A percentile compares a stretch with the other conserved stretches of the same genome.
These are phyloP conservation scores for Claviceps capensis DNA, from an alignment of 2,329 filamentous ascomycete species.

Conservation along the genomic window DNA sequence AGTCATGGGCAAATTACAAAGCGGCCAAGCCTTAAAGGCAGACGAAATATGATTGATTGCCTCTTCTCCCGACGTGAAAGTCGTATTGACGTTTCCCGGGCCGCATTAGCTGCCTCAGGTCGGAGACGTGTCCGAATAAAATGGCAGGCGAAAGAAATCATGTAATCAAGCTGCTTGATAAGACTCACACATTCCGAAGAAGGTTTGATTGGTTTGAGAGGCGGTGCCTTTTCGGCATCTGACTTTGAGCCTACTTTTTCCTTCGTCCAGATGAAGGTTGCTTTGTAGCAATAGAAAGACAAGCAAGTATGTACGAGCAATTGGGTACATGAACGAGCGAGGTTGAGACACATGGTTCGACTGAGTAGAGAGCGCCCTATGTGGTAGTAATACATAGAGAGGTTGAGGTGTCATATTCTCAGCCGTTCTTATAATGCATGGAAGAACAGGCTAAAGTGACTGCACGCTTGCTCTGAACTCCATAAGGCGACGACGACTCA, in stretches of 20 bases:
- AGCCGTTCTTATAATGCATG: too few species aligned
- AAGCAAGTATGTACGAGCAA: background rate
- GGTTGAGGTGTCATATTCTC: too few species aligned
- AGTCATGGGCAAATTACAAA: background rate
- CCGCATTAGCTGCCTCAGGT: background rate
- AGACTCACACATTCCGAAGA: background rate
- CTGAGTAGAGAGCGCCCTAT: background rate
- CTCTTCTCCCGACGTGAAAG: background rate
- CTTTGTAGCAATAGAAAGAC: background rate
- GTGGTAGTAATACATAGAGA: too few species aligned
- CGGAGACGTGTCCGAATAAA: background rate
- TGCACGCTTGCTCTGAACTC: too few species aligned
- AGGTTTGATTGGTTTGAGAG: too few species aligned
- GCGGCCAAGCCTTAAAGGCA: background rate
- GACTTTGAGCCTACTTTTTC: background rate
- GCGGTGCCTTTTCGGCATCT: background rate
- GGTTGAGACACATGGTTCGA: background rate
- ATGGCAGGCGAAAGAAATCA: background rate
- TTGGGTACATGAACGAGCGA: background rate
- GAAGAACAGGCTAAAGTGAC: too few species aligned
- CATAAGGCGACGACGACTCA: background rate
- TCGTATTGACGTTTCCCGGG: background rate
- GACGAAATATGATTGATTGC: background rate
- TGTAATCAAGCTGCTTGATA: background rate
- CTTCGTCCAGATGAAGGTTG: background rate